These are phyloP conservation scores for Trypanosoma caninum DNA, from an alignment of 208 protist species.

Conservation along the genomic window DNA sequence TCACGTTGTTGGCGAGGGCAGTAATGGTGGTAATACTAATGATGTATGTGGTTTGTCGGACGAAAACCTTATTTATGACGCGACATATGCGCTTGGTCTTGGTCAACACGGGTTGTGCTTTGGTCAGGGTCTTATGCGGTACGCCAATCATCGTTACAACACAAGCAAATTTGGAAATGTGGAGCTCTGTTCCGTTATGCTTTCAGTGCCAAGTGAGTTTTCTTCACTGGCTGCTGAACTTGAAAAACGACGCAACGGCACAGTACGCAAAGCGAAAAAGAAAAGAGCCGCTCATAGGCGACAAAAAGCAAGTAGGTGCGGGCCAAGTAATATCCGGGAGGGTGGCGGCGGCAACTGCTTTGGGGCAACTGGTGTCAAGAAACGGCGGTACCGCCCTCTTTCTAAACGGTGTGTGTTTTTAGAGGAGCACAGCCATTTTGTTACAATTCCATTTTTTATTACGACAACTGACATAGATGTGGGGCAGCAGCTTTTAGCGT, in stretches of 20 bases:
- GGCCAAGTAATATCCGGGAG: too few species aligned
- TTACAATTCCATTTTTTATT: constrained; percentile 81
- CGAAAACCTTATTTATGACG: constrained; percentile 59
- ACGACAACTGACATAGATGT: constrained; percentile 65
- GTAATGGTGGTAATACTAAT: not conserved
- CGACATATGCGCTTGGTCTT: constrained; percentile 82
- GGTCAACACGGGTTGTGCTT: constrained; percentile 70
- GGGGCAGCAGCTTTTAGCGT: constrained; percentile 65
- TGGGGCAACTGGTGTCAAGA: constrained; percentile 13
- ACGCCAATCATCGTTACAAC: constrained; percentile 90
- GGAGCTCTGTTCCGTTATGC: constrained; percentile 80
- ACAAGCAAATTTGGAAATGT: constrained; percentile 77
- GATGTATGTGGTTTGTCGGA: constrained; percentile 12
- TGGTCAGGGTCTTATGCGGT: constrained; percentile 73
- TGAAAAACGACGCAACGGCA: constrained; percentile 5
- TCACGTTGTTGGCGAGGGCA: not conserved
- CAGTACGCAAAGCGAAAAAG: not conserved
- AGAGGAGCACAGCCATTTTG: constrained; percentile 61
- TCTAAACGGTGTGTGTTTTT: constrained; percentile 34
- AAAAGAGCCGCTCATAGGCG: not conserved
- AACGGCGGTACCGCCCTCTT: constrained; percentile 14
- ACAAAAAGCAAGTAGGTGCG: not conserved
- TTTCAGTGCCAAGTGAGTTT: constrained; percentile 68
- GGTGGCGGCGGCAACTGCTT: too few species aligned
- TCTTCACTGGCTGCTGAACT: constrained; percentile 16